Base-by-base conservation (phyloP, 768 basidiomycete genomes). In the Phanerochaete carnosa region DNA sequence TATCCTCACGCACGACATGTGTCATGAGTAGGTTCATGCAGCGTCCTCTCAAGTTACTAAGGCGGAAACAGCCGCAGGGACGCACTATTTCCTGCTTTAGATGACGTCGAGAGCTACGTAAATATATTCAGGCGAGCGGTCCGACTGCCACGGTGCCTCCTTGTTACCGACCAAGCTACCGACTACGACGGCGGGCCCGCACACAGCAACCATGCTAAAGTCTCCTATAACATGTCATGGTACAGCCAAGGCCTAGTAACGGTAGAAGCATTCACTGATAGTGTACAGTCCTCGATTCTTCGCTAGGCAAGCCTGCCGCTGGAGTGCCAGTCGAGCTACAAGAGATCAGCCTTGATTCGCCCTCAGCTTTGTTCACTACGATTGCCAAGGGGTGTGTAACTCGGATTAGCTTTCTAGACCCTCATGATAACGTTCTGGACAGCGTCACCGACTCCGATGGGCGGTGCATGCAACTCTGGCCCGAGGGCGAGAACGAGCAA, bases 191-290 rank as follows among this genome's bases (percentile, higher is more conserved):
- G n/a, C n/a, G n/a, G n/a, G n/a, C n/a, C n/a, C 39, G 11, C 19
- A 4, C 39, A 43, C 39, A 9, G 26, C 52, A 53, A 13, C 52
- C 26, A 35, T 33, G 29, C 35, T 79, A 45, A 87, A 83, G 68
- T 93, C 94, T 4, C 91, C 92, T 1, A 91, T 97, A 62, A 97
- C 95, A 37, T 96, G 95, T 72, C 95, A 97, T 62, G 88, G 94
- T 92, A 65, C 11, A 19, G 39, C 19, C 11, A 8, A 7, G 8
- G 11, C 19, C 39, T 43, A 58, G 79, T 59, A 1, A 23, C 50
- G 15, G 37, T 26, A 51, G 50, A 33, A 1, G 51, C 15, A 2
- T 35, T 1, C 29, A 12, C 19, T 29, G 11, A 50, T 61, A 95
- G 95, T 95, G 19, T 86, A 46, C 61, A 95, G 95, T 96, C 19